Evolutionary conservation across 2,329 filamentous ascomycete genomes (phyloP), one percentile per base, ranked within the genome.

Genomic region (Claviceps quebecensis): DNA sequence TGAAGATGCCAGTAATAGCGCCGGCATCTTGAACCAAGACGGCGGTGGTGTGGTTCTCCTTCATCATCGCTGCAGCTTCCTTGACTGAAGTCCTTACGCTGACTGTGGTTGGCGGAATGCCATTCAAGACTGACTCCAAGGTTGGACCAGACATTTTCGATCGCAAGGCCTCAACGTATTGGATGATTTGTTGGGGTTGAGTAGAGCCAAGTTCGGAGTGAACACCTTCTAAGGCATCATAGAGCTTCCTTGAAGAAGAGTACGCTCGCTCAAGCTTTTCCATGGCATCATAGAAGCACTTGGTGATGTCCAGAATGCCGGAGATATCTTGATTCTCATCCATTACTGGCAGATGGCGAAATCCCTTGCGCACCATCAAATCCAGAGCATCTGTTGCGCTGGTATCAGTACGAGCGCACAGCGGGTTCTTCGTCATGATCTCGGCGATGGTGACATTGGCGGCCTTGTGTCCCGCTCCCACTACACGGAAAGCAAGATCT

Each of bases 241-340:
- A 97, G 22, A 98, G 78, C 70, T 96, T 95, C 59, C 93, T 83
- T n/a, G 93, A 98, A 16, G 93, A 97, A 57, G 88, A 89, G 68
- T 98, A 98, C 48, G 93, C 93, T 49, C 93, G 85, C 74, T 98
- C 93, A 54, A 98, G 74, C 75, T 98, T 98, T 75, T 98, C 93
- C 93, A 98, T 98, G 44, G 93, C 93, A 70, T 98, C 93, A 70
- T 98, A 98, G 70, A 98, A 98, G 71, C 93, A 98, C 71, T 97
- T 98, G 52, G 93, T 98, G 61, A 98, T 98, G 69, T 98, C 93
- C 51, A 98, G 74, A 58, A 98, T 90, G 73, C 93, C 93, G 7
- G 90, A 95, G 56, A 98, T 98, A 64, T 98, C 91, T 70, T 98
- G 93, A 68, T 98, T 97, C 74, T 98, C 93, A 69, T 98, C 93